Evolutionary conservation across 2,329 filamentous ascomycete species (phyloP), one percentile per base, ranked within the genome.

Genomic region (Eutypella sp.): DNA sequence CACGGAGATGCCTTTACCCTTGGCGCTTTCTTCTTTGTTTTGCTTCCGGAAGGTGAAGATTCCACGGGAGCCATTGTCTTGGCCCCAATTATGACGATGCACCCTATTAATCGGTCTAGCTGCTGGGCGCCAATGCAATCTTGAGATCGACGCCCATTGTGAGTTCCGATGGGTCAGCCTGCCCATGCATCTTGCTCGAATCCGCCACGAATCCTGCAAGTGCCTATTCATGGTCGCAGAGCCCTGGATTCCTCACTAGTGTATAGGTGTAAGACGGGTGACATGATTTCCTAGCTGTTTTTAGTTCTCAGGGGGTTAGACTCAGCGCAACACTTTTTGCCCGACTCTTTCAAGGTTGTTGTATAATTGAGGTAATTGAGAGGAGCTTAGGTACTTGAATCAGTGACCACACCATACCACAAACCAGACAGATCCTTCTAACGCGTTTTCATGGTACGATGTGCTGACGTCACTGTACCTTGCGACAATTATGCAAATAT

Each of bases 1-100:
- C 41, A 57, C 52, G 41, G 55, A 49, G 49, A 55, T 53, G 44
- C 57, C 40, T 58, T 57, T 61, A 60, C 59, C 59, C 34, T 51
- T 60, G 41, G 45, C 31, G 24, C 49, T 47, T 41, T 48, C 49
- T 27, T 48, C 49, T 34, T 43, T 29, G n/a, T n/a, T n/a, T n/a
- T n/a, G 52, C 29, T 47, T 51, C 24, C 47, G 46, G 29, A 47
- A 54, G 41, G 47, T 58, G 48, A 63, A 57, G 50, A 63, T 58
- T 15, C 56, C 53, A 33, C 56, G 55, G 22, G 51, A 51, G 46
- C 53, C 51, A 8, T 56, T 56, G 40, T 31, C 24, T 47, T 47
- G 48, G 50, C 16, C 40, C 39, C 20, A 25, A 40, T 41, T n/a
- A n/a, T n/a, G n/a, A n/a, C 25, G 53, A 47, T 49, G 34, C 18